phyloP scores from a whole-genome alignment of 1,139 yeast genomes.

The Pichia sp. region DNA sequence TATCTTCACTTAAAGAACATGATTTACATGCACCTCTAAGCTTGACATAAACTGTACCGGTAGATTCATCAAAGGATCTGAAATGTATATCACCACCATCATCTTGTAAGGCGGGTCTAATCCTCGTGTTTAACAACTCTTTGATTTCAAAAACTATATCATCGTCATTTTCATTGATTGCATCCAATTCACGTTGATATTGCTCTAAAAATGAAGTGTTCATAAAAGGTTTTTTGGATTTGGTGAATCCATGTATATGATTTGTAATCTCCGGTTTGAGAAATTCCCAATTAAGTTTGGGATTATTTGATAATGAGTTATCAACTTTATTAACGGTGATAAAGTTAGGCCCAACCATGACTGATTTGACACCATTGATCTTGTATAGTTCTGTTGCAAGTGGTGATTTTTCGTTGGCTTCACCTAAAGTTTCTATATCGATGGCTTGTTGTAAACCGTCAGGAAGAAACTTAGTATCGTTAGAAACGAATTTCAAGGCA shows the following conservation, averaged over 20 bases:
- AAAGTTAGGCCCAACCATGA: constrained; percentile 76
- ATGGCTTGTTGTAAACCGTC: constrained; percentile 46
- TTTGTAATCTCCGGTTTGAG: constrained; percentile 23
- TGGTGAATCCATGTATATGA: constrained; percentile 21
- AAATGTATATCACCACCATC: constrained; percentile 81
- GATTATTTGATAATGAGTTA: constrained; percentile 25
- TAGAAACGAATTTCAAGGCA: constrained; percentile 72
- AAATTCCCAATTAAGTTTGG: constrained; percentile 26
- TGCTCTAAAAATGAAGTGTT: constrained; percentile 18
- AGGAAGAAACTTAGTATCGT: constrained; percentile 51
- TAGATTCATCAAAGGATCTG: constrained; percentile 59
- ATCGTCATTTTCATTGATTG: constrained; percentile 38
- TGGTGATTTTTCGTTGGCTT: constrained; percentile 71
- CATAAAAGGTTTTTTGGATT: constrained; percentile 24
- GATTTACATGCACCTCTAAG: constrained; percentile 80
- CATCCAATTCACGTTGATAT: constrained; percentile 23
- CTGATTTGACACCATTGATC: constrained; percentile 76
- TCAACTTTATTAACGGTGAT: constrained; percentile 31
- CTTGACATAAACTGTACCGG: constrained; percentile 67
- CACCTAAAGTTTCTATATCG: constrained; percentile 56
- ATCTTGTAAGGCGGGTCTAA: constrained; percentile 63
- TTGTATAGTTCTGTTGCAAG: constrained; percentile 74
- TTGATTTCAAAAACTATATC: constrained; percentile 54
- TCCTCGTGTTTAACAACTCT: constrained; percentile 54
- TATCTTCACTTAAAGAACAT: constrained; percentile 70